These are phyloP conservation scores for Arctostaphylos glauca DNA, from an alignment of 148 eudicot species.

Conservation along the genomic window DNA sequence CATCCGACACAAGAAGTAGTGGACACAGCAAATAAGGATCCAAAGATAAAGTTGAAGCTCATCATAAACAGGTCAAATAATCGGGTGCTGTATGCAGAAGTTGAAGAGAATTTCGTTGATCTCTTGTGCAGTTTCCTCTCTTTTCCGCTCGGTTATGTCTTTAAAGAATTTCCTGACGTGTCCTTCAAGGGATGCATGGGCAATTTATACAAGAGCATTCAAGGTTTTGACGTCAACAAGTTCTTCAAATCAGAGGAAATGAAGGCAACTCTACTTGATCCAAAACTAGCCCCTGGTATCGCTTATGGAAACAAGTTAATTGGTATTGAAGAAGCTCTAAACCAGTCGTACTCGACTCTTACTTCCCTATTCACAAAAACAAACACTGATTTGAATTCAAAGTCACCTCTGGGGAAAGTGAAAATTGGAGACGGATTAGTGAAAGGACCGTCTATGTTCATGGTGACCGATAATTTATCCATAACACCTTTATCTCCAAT, in stretches of 20 bases:
- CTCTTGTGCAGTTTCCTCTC: slow-evolving; percentile 18
- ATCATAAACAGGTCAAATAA: background rate
- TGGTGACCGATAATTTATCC: slow-evolving; percentile 14
- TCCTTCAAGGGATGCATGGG: slow-evolving; percentile 18
- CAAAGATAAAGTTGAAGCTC: slow-evolving; percentile 14
- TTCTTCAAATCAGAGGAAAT: slow-evolving; percentile 8
- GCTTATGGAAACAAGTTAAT: background rate
- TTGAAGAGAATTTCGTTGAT: slow-evolving; percentile 15
- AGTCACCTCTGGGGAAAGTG: background rate
- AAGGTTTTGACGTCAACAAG: background rate
- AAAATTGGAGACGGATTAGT: background rate
- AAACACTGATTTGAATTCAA: background rate
- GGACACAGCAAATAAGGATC: background rate
- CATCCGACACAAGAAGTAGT: background rate
- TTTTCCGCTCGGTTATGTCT: slow-evolving; percentile 15
- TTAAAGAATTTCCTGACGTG: background rate
- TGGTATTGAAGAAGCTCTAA: slow-evolving; percentile 6
- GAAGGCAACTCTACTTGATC: slow-evolving; percentile 16
- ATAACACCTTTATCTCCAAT: slow-evolving; percentile 8
- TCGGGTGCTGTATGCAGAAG: slow-evolving; percentile 16
- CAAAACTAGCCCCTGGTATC: slow-evolving; percentile 21
- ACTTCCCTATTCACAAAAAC: background rate
- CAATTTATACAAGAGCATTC: slow-evolving; percentile 10
- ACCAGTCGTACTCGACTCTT: background rate
- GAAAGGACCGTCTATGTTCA: slow-evolving; percentile 6